Percentiles rank a stretch among this genome's conserved stretches.
phyloP scores from a whole-genome alignment of 1,284 basidiomycete genomes.

The Ustilago esculenta region DNA sequence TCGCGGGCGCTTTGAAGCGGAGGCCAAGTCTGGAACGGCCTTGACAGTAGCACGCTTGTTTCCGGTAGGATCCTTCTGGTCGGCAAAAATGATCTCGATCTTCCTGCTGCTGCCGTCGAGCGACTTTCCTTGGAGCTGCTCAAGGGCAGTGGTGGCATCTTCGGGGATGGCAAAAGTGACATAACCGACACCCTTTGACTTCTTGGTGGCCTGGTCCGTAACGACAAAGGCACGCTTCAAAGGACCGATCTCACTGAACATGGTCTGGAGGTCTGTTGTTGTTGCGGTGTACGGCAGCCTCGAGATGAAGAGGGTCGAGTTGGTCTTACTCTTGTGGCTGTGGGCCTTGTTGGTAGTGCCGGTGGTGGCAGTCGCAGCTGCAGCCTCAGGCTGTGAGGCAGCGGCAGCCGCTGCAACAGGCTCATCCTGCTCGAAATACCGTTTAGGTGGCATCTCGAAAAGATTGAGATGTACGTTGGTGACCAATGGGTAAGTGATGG shows the following conservation, averaged over 20 bases:
- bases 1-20: conserved; percentile 28
- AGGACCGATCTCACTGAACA: conserved; percentile 95
- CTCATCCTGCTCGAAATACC: conserved; percentile 53
- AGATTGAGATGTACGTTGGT: background rate
- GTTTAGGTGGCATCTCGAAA: conserved; percentile 47
- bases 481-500: conserved; percentile 1
- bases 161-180: conserved; percentile 89
- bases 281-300: conserved; percentile 85
- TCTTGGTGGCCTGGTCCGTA: conserved; percentile 77
- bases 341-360: conserved; percentile 3
- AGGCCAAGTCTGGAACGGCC: conserved; percentile 18
- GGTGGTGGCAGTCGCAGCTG: background rate
- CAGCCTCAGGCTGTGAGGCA: conserved; percentile 14
- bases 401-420: conserved; percentile 7
- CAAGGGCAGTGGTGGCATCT: conserved; percentile 74
- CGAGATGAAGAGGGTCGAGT: conserved; percentile 68
- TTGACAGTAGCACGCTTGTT: conserved; percentile 34
- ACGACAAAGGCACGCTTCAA: conserved; percentile 94
- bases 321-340: conserved; percentile 13
- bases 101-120: conserved; percentile 58
- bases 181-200: conserved; percentile 97
- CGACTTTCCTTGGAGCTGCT: conserved; percentile 61
- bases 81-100: conserved; percentile 60
- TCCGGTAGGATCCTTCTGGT: conserved; percentile 46
- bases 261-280: conserved; percentile 85